These are phyloP conservation scores for Rhododendron molle DNA, from an alignment of 148 eudicot species.

Conservation along the genomic window DNA sequence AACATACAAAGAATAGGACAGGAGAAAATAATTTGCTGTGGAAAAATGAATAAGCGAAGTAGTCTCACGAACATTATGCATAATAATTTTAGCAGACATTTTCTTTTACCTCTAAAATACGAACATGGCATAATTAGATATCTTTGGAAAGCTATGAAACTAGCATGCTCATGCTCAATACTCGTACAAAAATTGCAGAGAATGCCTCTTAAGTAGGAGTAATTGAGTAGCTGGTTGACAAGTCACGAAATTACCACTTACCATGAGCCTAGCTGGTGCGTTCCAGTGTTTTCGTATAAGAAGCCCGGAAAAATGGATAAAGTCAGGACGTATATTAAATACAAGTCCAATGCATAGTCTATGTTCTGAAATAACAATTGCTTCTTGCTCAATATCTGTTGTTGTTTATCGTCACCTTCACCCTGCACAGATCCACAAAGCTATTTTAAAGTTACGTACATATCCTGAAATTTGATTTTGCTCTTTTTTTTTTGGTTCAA, in stretches of 20 bases:
- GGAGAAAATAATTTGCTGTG: neutral
- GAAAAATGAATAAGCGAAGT: neutral
- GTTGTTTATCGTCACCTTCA: conserved; percentile 13
- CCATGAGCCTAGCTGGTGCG: conserved; percentile 59
- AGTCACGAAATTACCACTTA: conserved; percentile 16
- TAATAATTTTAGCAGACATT: neutral
- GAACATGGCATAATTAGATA: neutral
- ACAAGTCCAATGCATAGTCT: conserved; percentile 58
- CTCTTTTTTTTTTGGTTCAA: neutral
- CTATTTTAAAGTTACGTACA: neutral
- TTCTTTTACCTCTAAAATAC: neutral
- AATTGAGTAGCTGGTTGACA: neutral
- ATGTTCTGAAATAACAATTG: conserved; percentile 46
- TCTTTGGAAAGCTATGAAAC: neutral
- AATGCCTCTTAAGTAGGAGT: neutral
- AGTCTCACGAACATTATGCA: neutral
- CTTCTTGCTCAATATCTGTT: conserved; percentile 38
- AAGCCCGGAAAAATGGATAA: conserved; percentile 81
- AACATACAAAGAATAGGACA: neutral
- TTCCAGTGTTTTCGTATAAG: conserved; percentile 64
- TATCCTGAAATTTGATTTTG: neutral
- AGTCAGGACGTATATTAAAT: conserved; percentile 53
- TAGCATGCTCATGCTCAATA: neutral
- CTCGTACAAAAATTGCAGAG: neutral
- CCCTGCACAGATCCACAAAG: conserved; percentile 24